phyloP scores from a whole-genome alignment of 371 early-diverging fungal species.

The Mortierella sp. region DNA sequence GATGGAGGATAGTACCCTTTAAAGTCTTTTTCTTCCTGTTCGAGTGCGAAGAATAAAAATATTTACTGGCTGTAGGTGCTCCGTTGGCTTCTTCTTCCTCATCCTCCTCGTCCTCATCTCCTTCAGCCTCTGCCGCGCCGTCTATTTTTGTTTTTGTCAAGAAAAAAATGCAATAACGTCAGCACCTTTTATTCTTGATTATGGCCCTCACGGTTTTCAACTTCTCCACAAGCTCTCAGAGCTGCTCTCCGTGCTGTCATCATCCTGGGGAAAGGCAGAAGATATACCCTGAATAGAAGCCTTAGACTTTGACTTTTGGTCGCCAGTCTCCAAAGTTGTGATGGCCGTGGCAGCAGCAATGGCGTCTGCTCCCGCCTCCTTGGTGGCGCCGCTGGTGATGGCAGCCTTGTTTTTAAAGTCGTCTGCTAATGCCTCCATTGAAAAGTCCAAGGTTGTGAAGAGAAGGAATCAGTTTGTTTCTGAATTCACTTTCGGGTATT shows the following conservation, averaged over 20 bases:
- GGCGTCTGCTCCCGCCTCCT: not conserved
- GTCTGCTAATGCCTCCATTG: constrained; percentile 40
- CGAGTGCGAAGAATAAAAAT: not conserved
- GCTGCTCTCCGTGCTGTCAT: not conserved
- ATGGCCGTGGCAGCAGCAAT: not conserved
- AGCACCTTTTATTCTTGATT: not conserved
- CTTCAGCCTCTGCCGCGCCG: constrained; percentile 20
- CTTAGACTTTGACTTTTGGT: not conserved
- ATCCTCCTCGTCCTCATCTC: constrained; percentile 31
- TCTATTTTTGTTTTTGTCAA: not conserved
- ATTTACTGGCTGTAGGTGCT: constrained; percentile 9
- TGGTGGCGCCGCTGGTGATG: constrained; percentile 7
- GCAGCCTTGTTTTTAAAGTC: constrained; percentile 25
- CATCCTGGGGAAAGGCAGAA: not conserved
- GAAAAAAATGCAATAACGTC: not conserved
- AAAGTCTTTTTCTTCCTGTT: not conserved
- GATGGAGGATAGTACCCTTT: too few relatives aligned
- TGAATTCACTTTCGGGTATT: not conserved
- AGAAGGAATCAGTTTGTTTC: not conserved
- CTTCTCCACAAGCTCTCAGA: not conserved
- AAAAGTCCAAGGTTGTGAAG: not conserved
- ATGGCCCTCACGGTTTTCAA: too few relatives aligned
- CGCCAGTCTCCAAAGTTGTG: constrained; percentile 4
- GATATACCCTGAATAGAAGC: not conserved
- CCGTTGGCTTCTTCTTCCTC: constrained; percentile 23